A percentile compares a stretch with the other conserved stretches of the same genome.
Conservation (phyloP, 371 early-diverging fungal species). For the Mortierella sp. region DNA sequence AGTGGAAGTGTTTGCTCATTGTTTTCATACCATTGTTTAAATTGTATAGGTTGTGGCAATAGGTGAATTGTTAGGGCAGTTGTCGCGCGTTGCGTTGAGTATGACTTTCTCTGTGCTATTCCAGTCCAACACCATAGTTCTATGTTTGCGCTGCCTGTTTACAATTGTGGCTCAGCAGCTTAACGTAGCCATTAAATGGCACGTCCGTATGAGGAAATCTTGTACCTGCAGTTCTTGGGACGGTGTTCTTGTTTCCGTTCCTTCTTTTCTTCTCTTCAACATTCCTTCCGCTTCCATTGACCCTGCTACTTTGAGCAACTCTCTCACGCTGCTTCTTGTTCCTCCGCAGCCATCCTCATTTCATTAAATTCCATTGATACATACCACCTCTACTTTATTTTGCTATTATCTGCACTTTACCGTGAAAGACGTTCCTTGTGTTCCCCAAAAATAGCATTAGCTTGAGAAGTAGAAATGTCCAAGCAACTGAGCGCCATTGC, state of each 20-base stretch:
- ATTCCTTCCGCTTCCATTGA: conserved; percentile 7
- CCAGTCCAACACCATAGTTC: background rate
- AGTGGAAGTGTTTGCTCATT: background rate
- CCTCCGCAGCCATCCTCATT: background rate
- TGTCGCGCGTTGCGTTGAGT: background rate
- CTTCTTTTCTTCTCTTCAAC: background rate
- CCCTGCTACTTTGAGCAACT: background rate
- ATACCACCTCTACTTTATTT: background rate
- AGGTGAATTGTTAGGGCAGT: background rate
- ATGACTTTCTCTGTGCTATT: no score
- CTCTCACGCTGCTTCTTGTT: background rate
- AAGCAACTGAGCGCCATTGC: conserved; percentile 46
- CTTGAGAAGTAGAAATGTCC: conserved; percentile 30
- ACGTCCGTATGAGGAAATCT: background rate
- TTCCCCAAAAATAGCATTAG: background rate
- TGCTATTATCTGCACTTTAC: background rate
- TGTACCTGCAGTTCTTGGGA: background rate
- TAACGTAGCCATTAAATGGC: background rate
- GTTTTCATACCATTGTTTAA: conserved; percentile 4
- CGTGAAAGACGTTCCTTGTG: background rate
- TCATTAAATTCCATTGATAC: background rate
- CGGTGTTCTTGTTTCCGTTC: background rate
- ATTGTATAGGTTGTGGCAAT: conserved; percentile 1
- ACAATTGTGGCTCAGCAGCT: conserved; percentile 29
- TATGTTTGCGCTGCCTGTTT: conserved; percentile 14